Conservation (phyloP, 2,329 filamentous ascomycete species). For the Scedosporium apiospermum region DNA sequence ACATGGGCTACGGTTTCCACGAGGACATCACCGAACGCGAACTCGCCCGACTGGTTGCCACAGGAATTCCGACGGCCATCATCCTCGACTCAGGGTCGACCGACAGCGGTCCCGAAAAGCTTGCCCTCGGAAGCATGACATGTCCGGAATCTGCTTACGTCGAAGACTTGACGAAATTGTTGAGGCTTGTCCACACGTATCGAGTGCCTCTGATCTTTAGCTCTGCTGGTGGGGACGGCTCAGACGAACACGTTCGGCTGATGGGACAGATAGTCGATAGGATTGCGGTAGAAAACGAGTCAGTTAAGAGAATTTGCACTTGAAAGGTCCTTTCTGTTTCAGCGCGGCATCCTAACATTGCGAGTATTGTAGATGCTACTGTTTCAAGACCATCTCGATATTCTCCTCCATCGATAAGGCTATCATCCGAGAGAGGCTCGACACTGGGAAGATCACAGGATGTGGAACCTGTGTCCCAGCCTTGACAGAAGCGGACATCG, state of each 20-base stretch:
- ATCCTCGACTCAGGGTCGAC: conserved; percentile 26
- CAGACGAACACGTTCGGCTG: conserved; percentile 29
- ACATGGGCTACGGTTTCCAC: conserved; percentile 39
- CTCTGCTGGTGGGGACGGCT: conserved; percentile 38
- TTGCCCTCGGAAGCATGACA: conserved; percentile 29
- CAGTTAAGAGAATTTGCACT: conserved; percentile 5
- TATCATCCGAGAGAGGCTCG: conserved; percentile 18
- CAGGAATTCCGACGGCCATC: conserved; percentile 20
- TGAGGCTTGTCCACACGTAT: conserved; percentile 22
- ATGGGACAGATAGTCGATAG: conserved; percentile 29
- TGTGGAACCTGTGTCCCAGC: conserved; percentile 32
- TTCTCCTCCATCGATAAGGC: conserved; percentile 28
- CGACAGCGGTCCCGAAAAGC: conserved; percentile 28
- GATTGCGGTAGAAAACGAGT: conserved; percentile 13
- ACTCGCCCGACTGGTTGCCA: conserved; percentile 17
- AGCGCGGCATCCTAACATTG: conserved; percentile 8
- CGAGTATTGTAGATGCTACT: background rate
- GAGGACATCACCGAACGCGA: conserved; percentile 17
- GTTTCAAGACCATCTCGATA: conserved; percentile 25
- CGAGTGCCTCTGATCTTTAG: conserved; percentile 30
- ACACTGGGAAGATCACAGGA: conserved; percentile 18
- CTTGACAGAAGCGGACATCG: conserved; percentile 26
- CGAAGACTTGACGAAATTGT: conserved; percentile 29
- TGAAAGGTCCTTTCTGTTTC: too few relatives aligned
- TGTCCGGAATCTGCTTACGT: conserved; percentile 28